Evolutionary conservation across 2,329 filamentous ascomycete genomes (phyloP), one percentile per base, ranked within the genome.

Genomic region (Talaromyces sp.): DNA sequence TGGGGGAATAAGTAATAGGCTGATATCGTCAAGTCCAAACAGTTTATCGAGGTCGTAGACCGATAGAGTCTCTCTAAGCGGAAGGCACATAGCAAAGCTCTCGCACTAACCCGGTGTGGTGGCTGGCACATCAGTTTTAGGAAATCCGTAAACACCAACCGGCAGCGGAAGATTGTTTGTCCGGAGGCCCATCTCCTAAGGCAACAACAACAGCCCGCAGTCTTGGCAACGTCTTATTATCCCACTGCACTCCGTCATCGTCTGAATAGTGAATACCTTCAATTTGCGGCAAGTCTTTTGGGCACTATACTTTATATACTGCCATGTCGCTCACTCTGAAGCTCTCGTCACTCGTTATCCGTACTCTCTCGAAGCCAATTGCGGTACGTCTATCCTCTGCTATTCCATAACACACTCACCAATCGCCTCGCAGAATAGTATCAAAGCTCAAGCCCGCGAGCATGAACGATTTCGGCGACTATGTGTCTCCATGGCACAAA

Each of bases 331-430:
- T 90, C 68, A 88, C 87, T 10, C 79, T 90, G 68, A 90, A 90
- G 74, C 83, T 90, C 70, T 85, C 85, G 36, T 89, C 88, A 25
- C 80, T 90, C 58, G 83, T 82, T 47, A 86, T 90, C 66, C 83
- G 88, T 66, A 90, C 88, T 1, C 79, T 89, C 31, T 88, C 88
- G 15, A 90, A 90, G 73, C 88, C 88, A 1, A 87, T 90, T 72
- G 87, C 86, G 69, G 88, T 89, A 81, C 71, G 83, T 13, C 22
- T 11, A 25, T 17, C 10, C 11, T n/a, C 10, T 43, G 34, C 27
- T 29, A 29, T 34, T 34, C 11, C 5, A 25, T 34, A 22, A n/a
- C 11, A 10, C 17, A 11, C 36, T 68, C 27, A 11, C 73, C 77
- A 65, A 76, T 70, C 47, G 7, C 58, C 29, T 38, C 53, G n/a